These are phyloP conservation scores for Orbilia quercus DNA, from an alignment of 2,329 filamentous ascomycete genomes.

Conservation along the genomic window DNA sequence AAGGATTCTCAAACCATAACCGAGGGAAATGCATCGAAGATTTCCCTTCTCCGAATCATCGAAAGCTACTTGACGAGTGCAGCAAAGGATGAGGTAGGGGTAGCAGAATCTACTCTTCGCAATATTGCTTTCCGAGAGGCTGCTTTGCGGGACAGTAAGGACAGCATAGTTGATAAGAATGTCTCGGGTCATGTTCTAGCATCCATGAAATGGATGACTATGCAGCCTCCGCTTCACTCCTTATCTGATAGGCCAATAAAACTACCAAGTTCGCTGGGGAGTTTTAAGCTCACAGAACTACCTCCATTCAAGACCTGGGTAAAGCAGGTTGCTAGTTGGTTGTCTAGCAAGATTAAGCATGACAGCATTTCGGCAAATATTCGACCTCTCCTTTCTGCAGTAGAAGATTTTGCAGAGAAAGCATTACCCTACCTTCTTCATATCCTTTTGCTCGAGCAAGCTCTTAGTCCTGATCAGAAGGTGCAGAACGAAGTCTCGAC, in stretches of 20 bases:
- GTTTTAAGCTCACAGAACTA: slow-evolving; percentile 20
- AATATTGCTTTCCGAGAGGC: slow-evolving; percentile 69
- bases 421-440: slow-evolving; percentile 80
- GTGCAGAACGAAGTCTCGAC: slow-evolving; percentile 73
- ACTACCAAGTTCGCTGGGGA: slow-evolving; percentile 34
- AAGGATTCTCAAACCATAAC: slow-evolving; percentile 44
- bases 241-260: slow-evolving; percentile 14
- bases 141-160: slow-evolving; percentile 65
- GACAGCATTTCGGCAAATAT: slow-evolving; percentile 52
- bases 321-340: slow-evolving; percentile 46
- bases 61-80: slow-evolving; percentile 46
- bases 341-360: slow-evolving; percentile 48
- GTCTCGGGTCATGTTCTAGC: slow-evolving; percentile 62
- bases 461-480: slow-evolving; percentile 71
- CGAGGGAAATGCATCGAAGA: slow-evolving; percentile 50
- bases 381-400: slow-evolving; percentile 30
- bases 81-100: slow-evolving; percentile 64
- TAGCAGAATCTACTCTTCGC: slow-evolving; percentile 72
- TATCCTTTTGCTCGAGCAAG: slow-evolving; percentile 77
- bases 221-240: slow-evolving; percentile 49
- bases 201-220: slow-evolving; percentile 60
- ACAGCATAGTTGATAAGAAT: slow-evolving; percentile 47
- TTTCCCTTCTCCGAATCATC: slow-evolving; percentile 44
- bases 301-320: slow-evolving; percentile 49
- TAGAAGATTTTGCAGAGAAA: slow-evolving; percentile 58